A percentile compares a stretch with the other conserved stretches of the same genome.
phyloP scores from a whole-genome alignment of 2,329 filamentous ascomycete species.

The Colletotrichum endophyticum region DNA sequence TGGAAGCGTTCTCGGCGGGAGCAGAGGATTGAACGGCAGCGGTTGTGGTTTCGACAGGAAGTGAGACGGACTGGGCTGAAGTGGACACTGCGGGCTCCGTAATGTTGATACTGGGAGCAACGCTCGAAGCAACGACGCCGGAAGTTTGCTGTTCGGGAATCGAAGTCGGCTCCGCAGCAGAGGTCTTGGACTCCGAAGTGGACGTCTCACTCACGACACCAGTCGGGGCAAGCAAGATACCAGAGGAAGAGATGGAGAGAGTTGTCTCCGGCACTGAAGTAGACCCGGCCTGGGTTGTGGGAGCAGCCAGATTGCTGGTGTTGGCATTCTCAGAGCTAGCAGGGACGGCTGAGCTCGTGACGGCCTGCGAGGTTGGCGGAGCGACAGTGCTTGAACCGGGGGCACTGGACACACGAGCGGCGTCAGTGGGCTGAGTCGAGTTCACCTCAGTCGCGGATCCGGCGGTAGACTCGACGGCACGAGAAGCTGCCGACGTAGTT shows the following conservation, averaged over 20 bases:
- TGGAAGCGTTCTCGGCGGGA: not conserved
- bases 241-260: slow-evolving; percentile 18
- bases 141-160: not conserved
- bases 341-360: not conserved
- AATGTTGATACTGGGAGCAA: slow-evolving; percentile 9
- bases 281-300: not conserved
- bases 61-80: not conserved
- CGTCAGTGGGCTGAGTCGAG: not conserved
- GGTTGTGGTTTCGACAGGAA: not conserved
- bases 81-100: slow-evolving; percentile 4
- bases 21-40: not conserved
- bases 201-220: slow-evolving; percentile 31
- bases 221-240: slow-evolving; percentile 34
- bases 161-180: not conserved
- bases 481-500: not conserved
- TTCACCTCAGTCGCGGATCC: not conserved
- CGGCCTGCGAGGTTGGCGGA: not conserved
- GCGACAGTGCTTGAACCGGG: not conserved
- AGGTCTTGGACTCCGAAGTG: not conserved
- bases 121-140: not conserved
- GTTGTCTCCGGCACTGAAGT: not conserved
- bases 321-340: slow-evolving; percentile 1
- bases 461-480: not conserved
- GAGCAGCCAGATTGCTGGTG: not conserved
- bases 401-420: not conserved